Evolutionary conservation across 768 basidiomycete species (phyloP).

Genomic region (Galerina marginata): DNA sequence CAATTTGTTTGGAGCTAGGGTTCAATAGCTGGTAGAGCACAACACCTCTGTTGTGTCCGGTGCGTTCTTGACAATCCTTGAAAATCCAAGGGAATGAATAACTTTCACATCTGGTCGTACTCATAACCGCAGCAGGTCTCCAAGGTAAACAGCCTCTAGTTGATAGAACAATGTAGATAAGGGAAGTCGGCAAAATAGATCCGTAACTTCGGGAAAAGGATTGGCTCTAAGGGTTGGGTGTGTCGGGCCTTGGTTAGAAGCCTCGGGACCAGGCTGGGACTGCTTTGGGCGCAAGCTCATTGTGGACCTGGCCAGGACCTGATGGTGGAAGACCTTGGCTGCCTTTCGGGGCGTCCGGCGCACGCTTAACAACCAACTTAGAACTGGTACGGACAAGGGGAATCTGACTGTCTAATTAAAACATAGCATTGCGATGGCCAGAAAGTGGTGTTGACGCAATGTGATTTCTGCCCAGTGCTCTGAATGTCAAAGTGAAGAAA

Average conservation of each 20-base stretch:
- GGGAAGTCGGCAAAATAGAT: constrained; percentile 46
- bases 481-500: constrained; percentile 85
- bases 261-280: constrained; percentile 37
- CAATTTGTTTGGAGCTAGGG: constrained; percentile 77
- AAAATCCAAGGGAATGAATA: constrained; percentile 79
- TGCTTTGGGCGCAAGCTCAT: constrained; percentile 36
- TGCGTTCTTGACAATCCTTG: constrained; percentile 73
- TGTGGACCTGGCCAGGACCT: constrained; percentile 36
- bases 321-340: constrained; percentile 32
- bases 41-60: constrained; percentile 74
- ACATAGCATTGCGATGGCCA: constrained; percentile 81
- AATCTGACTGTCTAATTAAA: constrained; percentile 87
- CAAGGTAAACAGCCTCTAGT: constrained; percentile 85
- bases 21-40: constrained; percentile 75
- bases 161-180: constrained; percentile 82
- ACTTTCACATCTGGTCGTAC: constrained; percentile 75
- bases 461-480: constrained; percentile 85
- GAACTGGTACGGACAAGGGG: constrained; percentile 70
- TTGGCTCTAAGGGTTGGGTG: constrained; percentile 39
- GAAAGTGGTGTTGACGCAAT: constrained; percentile 81
- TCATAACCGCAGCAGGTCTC: constrained; percentile 83
- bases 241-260: constrained; percentile 39
- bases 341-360: constrained; percentile 25
- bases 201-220: constrained; percentile 75
- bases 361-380: constrained; percentile 27